These are phyloP conservation scores for Alisma plantagoaquatica DNA, from an alignment of 106 monocot genomes.

Conservation along the genomic window DNA sequence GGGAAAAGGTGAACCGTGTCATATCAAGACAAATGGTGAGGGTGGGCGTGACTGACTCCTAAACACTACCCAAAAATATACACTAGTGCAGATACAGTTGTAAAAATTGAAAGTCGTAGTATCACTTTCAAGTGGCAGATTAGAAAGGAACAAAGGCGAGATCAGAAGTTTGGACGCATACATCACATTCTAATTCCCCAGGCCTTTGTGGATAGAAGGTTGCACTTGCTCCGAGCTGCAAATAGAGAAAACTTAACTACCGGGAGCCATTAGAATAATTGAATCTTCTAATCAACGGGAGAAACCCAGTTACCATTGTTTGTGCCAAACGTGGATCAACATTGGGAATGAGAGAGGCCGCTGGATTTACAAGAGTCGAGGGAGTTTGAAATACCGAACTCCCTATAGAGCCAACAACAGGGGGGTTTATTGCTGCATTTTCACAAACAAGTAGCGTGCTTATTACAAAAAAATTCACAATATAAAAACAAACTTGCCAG, in stretches of 20 bases:
- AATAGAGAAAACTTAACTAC: conserved; percentile 1
- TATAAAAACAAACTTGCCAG: not conserved
- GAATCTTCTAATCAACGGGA: not conserved
- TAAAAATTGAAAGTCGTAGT: not conserved
- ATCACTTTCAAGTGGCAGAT: too few species aligned
- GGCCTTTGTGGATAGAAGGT: conserved; percentile 75
- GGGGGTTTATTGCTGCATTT: conserved; percentile 33
- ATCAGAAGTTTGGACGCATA: too few species aligned
- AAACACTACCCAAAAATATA: not conserved
- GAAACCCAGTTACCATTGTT: conserved; percentile 24
- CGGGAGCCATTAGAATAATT: not conserved
- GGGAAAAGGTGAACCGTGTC: not conserved
- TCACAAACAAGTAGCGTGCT: too few species aligned
- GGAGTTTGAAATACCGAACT: conserved; percentile 24
- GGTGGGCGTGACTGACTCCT: not conserved
- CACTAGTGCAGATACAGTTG: not conserved
- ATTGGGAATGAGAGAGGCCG: conserved; percentile 41
- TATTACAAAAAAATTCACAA: too few species aligned
- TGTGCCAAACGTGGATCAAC: conserved; percentile 40
- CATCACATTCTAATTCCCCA: conserved; percentile 85
- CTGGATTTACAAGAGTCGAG: conserved; percentile 28
- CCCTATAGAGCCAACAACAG: conserved; percentile 16
- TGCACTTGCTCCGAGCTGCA: conserved; percentile 34
- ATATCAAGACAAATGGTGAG: not conserved
- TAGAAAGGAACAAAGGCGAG: too few species aligned